phyloP scores from a whole-genome alignment of 2,329 filamentous ascomycete genomes.

The Aspergillus caelatus region DNA sequence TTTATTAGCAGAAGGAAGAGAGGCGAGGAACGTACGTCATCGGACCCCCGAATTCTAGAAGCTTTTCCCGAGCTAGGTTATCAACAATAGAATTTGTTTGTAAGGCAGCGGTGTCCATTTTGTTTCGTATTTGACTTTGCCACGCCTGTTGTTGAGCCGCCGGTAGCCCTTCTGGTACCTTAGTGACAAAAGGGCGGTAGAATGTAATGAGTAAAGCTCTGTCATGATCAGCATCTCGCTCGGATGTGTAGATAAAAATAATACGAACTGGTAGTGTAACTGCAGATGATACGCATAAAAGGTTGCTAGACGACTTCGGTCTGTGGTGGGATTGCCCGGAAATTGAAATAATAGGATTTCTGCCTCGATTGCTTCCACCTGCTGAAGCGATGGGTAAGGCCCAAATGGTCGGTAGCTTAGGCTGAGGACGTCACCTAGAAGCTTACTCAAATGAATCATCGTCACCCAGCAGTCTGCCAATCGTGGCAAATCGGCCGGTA shows the following conservation, averaged over 20 bases:
- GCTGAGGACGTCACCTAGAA: slow-evolving; percentile 28
- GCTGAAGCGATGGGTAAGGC: slow-evolving; percentile 17
- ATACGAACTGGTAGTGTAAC: slow-evolving; percentile 32
- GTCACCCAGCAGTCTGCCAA: slow-evolving; percentile 31
- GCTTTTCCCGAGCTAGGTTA: slow-evolving; percentile 25
- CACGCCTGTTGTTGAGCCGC: slow-evolving; percentile 18
- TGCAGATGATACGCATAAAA: slow-evolving; percentile 32
- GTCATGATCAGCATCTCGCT: slow-evolving; percentile 7
- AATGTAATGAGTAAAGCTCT: slow-evolving; percentile 32
- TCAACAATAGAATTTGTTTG: slow-evolving; percentile 32
- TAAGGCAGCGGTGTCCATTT: slow-evolving; percentile 29
- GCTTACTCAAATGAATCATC: slow-evolving; percentile 28
- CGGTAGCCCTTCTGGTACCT: slow-evolving; percentile 23
- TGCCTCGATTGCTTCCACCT: slow-evolving; percentile 27
- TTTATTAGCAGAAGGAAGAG: neutral
- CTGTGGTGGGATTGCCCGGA: slow-evolving; percentile 20
- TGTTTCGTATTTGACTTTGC: slow-evolving; percentile 25
- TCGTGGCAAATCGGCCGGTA: slow-evolving; percentile 25
- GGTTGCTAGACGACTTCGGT: slow-evolving; percentile 13
- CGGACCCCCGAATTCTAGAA: slow-evolving; percentile 24
- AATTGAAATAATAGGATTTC: slow-evolving; percentile 21
- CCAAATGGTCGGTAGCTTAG: slow-evolving; percentile 28
- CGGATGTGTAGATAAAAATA: neutral
- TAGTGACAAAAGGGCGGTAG: slow-evolving; percentile 30
- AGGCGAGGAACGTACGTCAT: neutral